Conservation (phyloP, 495 filamentous ascomycete genomes). For the Emericellopsis terricola region DNA sequence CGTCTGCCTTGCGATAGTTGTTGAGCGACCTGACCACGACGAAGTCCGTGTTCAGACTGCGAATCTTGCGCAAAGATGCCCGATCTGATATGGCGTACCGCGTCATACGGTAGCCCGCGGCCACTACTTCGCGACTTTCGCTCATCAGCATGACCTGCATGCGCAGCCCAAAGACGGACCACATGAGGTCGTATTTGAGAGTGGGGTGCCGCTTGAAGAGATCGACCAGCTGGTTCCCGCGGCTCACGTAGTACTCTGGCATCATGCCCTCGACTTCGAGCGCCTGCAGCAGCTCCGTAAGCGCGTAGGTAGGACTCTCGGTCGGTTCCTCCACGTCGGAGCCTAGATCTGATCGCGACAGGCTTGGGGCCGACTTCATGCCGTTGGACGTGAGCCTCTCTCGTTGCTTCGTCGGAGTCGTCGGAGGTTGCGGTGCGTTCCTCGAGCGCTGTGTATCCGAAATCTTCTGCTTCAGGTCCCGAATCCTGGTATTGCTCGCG, state of each 20-base stretch:
- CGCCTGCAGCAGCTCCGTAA: slow-evolving; percentile 74
- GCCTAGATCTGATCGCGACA: slow-evolving; percentile 27
- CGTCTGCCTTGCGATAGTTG: slow-evolving; percentile 87
- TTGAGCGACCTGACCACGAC: slow-evolving; percentile 69
- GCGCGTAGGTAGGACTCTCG: slow-evolving; percentile 79
- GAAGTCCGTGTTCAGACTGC: slow-evolving; percentile 74
- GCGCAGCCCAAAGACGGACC: slow-evolving; percentile 81
- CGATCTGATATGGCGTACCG: slow-evolving; percentile 89
- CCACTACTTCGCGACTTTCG: slow-evolving; percentile 87
- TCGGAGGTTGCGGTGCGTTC: slow-evolving; percentile 48
- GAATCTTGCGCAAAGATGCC: slow-evolving; percentile 73
- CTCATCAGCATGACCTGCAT: slow-evolving; percentile 92
- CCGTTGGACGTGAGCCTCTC: slow-evolving; percentile 51
- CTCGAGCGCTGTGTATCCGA: slow-evolving; percentile 44
- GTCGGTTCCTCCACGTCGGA: slow-evolving; percentile 50
- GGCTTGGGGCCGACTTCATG: slow-evolving; percentile 46
- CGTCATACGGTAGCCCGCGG: slow-evolving; percentile 81
- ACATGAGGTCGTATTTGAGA: slow-evolving; percentile 86
- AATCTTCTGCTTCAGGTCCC: slow-evolving; percentile 61
- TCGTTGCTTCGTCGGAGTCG: slow-evolving; percentile 48
- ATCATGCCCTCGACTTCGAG: slow-evolving; percentile 74
- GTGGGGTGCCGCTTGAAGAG: slow-evolving; percentile 86
- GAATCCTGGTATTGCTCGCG: slow-evolving; percentile 79
- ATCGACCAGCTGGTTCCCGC: slow-evolving; percentile 78
- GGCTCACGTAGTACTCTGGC: slow-evolving; percentile 84